Conservation (phyloP, 495 filamentous ascomycete species). For the Podospora tetraspora region DNA sequence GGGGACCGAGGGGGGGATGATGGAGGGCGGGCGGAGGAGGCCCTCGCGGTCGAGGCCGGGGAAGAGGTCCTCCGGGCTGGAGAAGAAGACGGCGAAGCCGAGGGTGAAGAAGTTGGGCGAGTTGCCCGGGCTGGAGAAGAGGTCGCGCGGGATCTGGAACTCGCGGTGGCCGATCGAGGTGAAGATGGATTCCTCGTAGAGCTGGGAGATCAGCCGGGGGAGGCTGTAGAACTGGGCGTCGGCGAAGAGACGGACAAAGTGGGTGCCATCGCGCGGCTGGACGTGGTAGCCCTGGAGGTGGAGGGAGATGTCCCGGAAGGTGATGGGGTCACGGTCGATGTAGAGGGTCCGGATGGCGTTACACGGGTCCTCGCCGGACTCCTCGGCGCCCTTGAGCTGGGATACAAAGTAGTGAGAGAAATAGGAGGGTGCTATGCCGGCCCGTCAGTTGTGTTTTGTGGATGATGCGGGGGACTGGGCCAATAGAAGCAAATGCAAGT, state of each 20-base stretch:
- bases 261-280: slow-evolving; percentile 69
- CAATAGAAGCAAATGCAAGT: neutral
- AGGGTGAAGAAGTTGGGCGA: slow-evolving; percentile 94
- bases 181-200: slow-evolving; percentile 91
- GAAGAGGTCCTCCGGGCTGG: slow-evolving; percentile 71
- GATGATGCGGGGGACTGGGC: neutral
- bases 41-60: slow-evolving; percentile 74
- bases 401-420: slow-evolving; percentile 92
- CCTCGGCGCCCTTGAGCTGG: slow-evolving; percentile 61
- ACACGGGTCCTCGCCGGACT: slow-evolving; percentile 48
- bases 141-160: slow-evolving; percentile 85
- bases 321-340: slow-evolving; percentile 90
- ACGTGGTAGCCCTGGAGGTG: slow-evolving; percentile 95
- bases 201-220: slow-evolving; percentile 82
- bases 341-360: slow-evolving; percentile 64
- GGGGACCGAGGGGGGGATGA: slow-evolving; percentile 74
- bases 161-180: slow-evolving; percentile 78
- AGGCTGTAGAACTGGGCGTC: slow-evolving; percentile 95
- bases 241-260: slow-evolving; percentile 89
- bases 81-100: slow-evolving; percentile 86
- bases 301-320: slow-evolving; percentile 81
- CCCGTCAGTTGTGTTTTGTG: slow-evolving; percentile 13
- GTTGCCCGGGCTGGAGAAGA: slow-evolving; percentile 81
- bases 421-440: slow-evolving; percentile 78
- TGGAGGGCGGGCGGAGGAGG: slow-evolving; percentile 84